Conservation (phyloP, 495 filamentous ascomycete genomes). For the Penicillium canariense region DNA sequence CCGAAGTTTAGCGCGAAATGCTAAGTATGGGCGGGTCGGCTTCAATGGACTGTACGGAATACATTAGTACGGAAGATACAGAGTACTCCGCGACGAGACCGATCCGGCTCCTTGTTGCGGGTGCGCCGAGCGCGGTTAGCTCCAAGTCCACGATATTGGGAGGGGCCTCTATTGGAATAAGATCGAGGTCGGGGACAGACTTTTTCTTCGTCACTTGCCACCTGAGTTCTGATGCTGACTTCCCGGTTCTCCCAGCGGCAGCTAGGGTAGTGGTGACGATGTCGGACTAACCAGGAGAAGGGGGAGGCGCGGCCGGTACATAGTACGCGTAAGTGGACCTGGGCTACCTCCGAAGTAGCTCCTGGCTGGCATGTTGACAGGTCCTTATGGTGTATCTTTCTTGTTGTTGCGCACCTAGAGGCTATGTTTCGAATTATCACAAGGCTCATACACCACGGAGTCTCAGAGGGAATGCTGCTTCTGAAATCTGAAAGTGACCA, state of each 20-base stretch:
- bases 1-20: conserved; percentile 16
- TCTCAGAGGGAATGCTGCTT: not conserved
- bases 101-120: no score
- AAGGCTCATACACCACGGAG: no score
- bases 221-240: no score
- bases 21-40: not conserved
- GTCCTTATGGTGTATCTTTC: conserved; percentile 5
- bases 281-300: no score
- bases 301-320: not conserved
- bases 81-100: not conserved
- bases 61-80: not conserved
- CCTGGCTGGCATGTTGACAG: not conserved
- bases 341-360: not conserved
- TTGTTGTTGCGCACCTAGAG: not conserved
- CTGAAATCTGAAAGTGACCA: not conserved
- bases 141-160: not conserved
- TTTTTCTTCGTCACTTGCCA: not conserved
- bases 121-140: not conserved
- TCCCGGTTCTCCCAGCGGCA: no score
- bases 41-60: not conserved
- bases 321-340: conserved; percentile 1
- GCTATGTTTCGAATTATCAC: conserved; percentile 3
- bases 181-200: not conserved
- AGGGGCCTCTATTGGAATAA: not conserved
- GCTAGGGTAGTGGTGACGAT: not conserved